phyloP scores from a whole-genome alignment of 805 yeast species.

The Yarrowia keelungensis region DNA sequence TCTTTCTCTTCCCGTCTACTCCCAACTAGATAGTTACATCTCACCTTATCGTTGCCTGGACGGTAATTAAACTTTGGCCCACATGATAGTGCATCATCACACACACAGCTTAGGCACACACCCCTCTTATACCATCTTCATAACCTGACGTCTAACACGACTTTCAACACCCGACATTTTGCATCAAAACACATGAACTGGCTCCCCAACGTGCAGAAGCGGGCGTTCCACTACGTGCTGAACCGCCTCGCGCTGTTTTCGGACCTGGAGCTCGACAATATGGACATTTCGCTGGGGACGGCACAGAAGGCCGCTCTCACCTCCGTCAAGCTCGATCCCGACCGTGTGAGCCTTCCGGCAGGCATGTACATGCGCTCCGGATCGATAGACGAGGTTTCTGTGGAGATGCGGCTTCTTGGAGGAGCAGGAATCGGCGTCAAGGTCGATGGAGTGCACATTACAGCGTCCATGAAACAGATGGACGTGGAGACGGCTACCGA shows the following conservation, averaged over 20 bases:
- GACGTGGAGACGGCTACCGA: slow-evolving; percentile 48
- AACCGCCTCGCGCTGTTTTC: slow-evolving; percentile 84
- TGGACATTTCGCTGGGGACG: slow-evolving; percentile 78
- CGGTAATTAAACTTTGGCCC: slow-evolving; percentile 30
- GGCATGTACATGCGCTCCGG: slow-evolving; percentile 67
- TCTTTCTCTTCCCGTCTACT: neutral
- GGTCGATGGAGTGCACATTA: slow-evolving; percentile 60
- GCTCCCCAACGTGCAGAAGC: slow-evolving; percentile 85
- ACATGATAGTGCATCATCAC: slow-evolving; percentile 15
- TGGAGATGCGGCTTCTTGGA: slow-evolving; percentile 69
- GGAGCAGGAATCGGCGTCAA: slow-evolving; percentile 69
- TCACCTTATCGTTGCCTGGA: slow-evolving; percentile 31
- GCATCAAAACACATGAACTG: slow-evolving; percentile 51
- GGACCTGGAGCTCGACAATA: slow-evolving; percentile 77
- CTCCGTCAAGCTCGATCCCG: slow-evolving; percentile 75
- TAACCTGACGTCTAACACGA: too few relatives aligned
- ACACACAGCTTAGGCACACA: neutral
- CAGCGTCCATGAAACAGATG: slow-evolving; percentile 49
- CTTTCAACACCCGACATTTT: too few relatives aligned
- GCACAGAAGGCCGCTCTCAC: slow-evolving; percentile 52
- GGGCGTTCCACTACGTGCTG: slow-evolving; percentile 77
- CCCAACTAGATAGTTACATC: slow-evolving; percentile 23
- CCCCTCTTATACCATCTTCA: too few relatives aligned
- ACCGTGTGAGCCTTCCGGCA: slow-evolving; percentile 65
- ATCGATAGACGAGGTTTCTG: slow-evolving; percentile 58